Evolutionary conservation across 805 yeast species (phyloP), one percentile per base, ranked within the genome.

Genomic region (Candida nemodendra): DNA sequence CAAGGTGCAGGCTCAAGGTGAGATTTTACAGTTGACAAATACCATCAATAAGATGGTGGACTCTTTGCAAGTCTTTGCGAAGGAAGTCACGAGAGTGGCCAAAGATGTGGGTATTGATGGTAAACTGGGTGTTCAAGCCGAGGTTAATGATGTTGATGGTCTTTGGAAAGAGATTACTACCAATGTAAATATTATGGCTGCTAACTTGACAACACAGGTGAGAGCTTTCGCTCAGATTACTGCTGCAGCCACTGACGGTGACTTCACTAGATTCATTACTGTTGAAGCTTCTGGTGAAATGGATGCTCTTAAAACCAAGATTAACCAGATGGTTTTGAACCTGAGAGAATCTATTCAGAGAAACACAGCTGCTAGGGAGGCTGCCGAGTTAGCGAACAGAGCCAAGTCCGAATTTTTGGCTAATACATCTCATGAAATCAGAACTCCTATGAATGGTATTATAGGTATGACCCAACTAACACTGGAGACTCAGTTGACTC

Each of bases 41-140:
- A 87, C 96, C 6, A 87, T 87, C 64, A 87, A 87, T 61, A 85
- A 84, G 68, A 87, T 87, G 96, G 95, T 87, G 71, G 95, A 87
- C 59, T 79, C 93, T 30, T 74, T 87, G 54, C 93, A 85, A 59
- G 79, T 86, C 35, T 87, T 87, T 59, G 95, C 95, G 8, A 77
- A 82, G 19, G 96, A 87, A 63, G 96, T 87, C 39, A 80, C 95
- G 1, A 74, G 89, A 54, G 95, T 87, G 29, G 96, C 96, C 8
- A 79, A 86, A 48, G 95, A 87, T 68, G 95, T 87, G 49, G 96
- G 96, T 68, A 85, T 86, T 34, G 91, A 87, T 55, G 96, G 96
- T 67, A 87, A 86, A 60, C 74, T 87, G 38, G 96, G 96, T 52
- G 93, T 86, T 32, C 95, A 86, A 57, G 95, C 95, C 6, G 93